These are phyloP conservation scores for Gastrodia elata DNA, from an alignment of 106 monocot genomes.

Conservation along the genomic window DNA sequence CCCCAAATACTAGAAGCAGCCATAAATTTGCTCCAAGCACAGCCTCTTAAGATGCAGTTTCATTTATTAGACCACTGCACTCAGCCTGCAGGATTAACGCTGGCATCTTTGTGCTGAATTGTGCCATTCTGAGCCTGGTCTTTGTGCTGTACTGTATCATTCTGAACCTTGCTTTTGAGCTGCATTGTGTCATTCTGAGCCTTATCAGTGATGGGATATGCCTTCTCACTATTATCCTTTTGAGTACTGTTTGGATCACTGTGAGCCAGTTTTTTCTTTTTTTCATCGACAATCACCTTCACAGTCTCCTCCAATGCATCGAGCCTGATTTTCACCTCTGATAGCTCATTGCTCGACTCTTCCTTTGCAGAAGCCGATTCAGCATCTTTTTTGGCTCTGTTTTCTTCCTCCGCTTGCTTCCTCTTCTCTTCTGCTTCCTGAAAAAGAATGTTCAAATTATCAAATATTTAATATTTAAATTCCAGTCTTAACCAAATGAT, in stretches of 20 bases:
- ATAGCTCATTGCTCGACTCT: constrained; percentile 23
- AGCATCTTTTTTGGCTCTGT: constrained; percentile 25
- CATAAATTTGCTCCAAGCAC: too few relatives aligned
- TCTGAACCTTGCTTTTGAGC: not conserved
- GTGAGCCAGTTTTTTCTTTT: constrained; percentile 23
- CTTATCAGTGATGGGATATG: not conserved
- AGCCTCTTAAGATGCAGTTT: too few relatives aligned
- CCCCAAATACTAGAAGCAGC: too few relatives aligned
- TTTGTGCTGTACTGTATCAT: not conserved
- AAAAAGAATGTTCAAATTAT: not conserved
- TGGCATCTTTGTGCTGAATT: not conserved
- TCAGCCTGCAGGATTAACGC: not conserved
- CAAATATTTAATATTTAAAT: too few relatives aligned
- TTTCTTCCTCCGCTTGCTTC: constrained; percentile 46
- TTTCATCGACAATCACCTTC: constrained; percentile 52
- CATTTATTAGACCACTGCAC: not conserved
- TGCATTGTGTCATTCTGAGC: not conserved
- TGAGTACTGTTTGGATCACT: constrained; percentile 8
- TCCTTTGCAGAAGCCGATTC: constrained; percentile 26
- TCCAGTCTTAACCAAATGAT: too few relatives aligned
- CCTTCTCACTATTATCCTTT: not conserved
- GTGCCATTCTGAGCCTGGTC: not conserved
- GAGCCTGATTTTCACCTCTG: constrained; percentile 47
- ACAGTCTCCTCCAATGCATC: constrained; percentile 56
- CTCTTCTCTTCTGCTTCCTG: constrained; percentile 64